Base-by-base conservation (phyloP, 192 early-diverging fungal genomes). In the Phlyctochytrium planicorne region DNA sequence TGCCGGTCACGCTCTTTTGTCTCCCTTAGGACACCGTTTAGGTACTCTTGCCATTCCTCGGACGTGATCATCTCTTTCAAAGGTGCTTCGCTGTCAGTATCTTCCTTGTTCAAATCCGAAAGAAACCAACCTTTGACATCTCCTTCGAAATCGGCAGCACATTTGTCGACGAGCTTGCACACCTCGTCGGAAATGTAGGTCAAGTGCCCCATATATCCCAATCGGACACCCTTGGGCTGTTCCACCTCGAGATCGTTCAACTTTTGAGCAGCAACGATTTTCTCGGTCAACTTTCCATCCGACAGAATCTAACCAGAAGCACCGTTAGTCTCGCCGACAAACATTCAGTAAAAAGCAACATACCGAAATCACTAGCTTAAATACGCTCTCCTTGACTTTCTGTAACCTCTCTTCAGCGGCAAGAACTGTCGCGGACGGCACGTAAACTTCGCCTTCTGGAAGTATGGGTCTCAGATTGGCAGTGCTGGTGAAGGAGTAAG, bases 131-230 rank as follows among this genome's bases (percentile, higher is more conserved):
- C 80, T 56, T 73, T 50, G 24, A 87, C 53, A 27, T 84, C 80
- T 20, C 73, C 62, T 2, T 53, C 72, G 30, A 88, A 71, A 35
- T 84, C 79, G 3, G 61, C 75, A 52, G 53, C 55, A 56, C 86
- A 87, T 24, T 91, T 86, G 65, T 98, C 95, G 37, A 95, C 74
- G 29, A 98, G 71, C 67, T 96, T 93, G 56, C 90, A 88, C 0
- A 95, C 89, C 70, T 98, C 97, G 68, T 99, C 97, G 31, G 96
- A 88, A 60, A 99, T 96, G 59, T 94, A 94, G 0, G 94, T 98
- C 72, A 98, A 78, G 67, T 99, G 97, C 12, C 97, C 97, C 97
- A 99, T 99, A 74, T 92, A 98, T 3, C 96, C 97, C 30, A 97
- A 81, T 34, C 96, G 87, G n/a, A 91, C 87, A 33, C 96, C 96